Evolutionary conservation across 106 monocot genomes (phyloP).

Genomic region (Dendrobium nobile): DNA sequence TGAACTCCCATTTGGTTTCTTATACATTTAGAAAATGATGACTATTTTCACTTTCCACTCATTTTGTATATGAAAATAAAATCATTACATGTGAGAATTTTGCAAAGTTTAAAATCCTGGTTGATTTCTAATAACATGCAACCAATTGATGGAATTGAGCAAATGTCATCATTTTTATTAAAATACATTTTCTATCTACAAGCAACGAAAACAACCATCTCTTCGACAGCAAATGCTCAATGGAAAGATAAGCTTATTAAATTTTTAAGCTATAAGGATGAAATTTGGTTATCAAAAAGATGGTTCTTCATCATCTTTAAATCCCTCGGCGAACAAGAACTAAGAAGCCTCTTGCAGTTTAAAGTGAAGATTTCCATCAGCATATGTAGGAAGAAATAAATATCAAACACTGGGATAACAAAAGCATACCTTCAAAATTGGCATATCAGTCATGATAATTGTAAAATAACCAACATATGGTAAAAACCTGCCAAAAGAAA

Average conservation of each 20-base stretch:
- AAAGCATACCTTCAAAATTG: conserved; percentile 43
- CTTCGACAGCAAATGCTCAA: neutral
- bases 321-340: neutral
- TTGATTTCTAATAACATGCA: neutral
- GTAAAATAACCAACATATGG: conserved; percentile 62
- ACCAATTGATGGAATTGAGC: neutral
- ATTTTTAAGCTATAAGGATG: neutral
- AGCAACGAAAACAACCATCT: neutral
- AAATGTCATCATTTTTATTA: neutral
- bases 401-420: neutral
- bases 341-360: neutral
- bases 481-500: conserved; percentile 31
- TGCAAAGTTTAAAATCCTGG: neutral
- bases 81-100: neutral
- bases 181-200: neutral
- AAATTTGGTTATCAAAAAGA: neutral
- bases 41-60: too few species aligned
- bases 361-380: neutral
- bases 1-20: too few species aligned
- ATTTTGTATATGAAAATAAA: neutral
- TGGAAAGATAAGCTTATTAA: neutral
- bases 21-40: too few species aligned
- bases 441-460: conserved; percentile 59
- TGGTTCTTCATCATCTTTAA: neutral
- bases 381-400: neutral